phyloP scores from a whole-genome alignment of 192 early-diverging fungal genomes.

The Coemansia sp. region DNA sequence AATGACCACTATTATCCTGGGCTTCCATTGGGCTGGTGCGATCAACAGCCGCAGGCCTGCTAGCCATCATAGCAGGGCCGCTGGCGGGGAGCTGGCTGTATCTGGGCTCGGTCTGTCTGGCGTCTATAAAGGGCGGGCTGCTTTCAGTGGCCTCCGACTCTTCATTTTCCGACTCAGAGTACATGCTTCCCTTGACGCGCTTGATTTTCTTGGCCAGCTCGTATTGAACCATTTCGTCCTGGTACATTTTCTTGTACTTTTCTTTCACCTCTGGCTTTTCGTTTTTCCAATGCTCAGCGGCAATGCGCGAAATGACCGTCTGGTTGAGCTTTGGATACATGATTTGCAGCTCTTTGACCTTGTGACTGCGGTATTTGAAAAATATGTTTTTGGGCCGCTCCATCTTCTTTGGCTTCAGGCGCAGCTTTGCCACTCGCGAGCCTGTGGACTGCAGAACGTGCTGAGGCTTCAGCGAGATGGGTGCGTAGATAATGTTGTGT shows the following conservation, averaged over 20 bases:
- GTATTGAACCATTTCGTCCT: conserved; percentile 47
- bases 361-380: conserved; percentile 54
- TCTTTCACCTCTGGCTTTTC: conserved; percentile 47
- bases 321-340: conserved; percentile 51
- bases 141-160: neutral
- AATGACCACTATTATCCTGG: neutral
- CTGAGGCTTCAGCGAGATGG: conserved; percentile 11
- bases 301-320: conserved; percentile 52
- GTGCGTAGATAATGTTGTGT: conserved; percentile 43
- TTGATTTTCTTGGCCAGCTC: conserved; percentile 38
- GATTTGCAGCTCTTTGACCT: conserved; percentile 37
- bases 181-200: conserved; percentile 2
- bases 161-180: neutral
- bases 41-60: neutral
- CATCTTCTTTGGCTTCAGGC: conserved; percentile 1
- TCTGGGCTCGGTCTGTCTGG: neutral
- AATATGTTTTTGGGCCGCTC: conserved; percentile 54
- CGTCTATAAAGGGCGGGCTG: neutral
- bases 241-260: conserved; percentile 36
- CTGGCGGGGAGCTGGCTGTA: neutral
- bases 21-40: neutral
- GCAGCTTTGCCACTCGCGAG: conserved; percentile 22
- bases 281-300: conserved; percentile 51
- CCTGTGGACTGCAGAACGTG: conserved; percentile 6
- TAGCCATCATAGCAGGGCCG: neutral